These are phyloP conservation scores for Phytophthora tubulina DNA, from an alignment of 352 stramenopile genomes.

Conservation along the genomic window DNA sequence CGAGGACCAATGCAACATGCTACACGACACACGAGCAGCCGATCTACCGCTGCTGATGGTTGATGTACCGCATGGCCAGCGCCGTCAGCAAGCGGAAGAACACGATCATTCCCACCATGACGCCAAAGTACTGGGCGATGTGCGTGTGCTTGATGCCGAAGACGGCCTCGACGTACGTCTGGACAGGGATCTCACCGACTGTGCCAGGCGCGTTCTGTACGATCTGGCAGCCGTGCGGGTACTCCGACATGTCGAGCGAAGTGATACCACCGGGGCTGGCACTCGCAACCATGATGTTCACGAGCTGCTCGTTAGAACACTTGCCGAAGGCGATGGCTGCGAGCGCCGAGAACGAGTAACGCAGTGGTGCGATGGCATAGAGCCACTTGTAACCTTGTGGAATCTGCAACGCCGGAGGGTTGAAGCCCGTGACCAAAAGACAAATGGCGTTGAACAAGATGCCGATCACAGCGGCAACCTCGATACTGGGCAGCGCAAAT, in stretches of 20 bases:
- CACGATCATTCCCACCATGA: conserved; percentile 45
- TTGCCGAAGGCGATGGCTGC: conserved; percentile 47
- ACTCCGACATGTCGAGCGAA: conserved; percentile 30
- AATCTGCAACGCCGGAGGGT: conserved; percentile 49
- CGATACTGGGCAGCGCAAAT: conserved; percentile 48
- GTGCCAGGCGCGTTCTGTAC: conserved; percentile 42
- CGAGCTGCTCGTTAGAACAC: conserved; percentile 38
- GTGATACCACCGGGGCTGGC: conserved; percentile 2
- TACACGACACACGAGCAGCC: background rate
- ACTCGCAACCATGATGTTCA: conserved; percentile 30
- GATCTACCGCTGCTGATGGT: conserved; percentile 45
- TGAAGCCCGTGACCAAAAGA: conserved; percentile 55
- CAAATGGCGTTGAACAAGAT: conserved; percentile 53
- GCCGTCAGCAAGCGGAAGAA: conserved; percentile 50
- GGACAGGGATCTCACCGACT: conserved; percentile 39
- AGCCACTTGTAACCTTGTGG: conserved; percentile 56
- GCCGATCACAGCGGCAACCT: conserved; percentile 46
- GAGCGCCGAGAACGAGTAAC: conserved; percentile 50
- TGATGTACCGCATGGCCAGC: conserved; percentile 61
- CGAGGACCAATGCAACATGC: background rate
- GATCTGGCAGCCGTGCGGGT: conserved; percentile 44
- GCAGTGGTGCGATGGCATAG: conserved; percentile 44
- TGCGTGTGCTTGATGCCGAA: conserved; percentile 59
- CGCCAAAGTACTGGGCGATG: conserved; percentile 41
- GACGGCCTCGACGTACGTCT: conserved; percentile 46